Percentiles rank a stretch among this genome's conserved stretches.
phyloP scores from a whole-genome alignment of 2,329 filamentous ascomycete species.

The Orbilia ellipsospora region DNA sequence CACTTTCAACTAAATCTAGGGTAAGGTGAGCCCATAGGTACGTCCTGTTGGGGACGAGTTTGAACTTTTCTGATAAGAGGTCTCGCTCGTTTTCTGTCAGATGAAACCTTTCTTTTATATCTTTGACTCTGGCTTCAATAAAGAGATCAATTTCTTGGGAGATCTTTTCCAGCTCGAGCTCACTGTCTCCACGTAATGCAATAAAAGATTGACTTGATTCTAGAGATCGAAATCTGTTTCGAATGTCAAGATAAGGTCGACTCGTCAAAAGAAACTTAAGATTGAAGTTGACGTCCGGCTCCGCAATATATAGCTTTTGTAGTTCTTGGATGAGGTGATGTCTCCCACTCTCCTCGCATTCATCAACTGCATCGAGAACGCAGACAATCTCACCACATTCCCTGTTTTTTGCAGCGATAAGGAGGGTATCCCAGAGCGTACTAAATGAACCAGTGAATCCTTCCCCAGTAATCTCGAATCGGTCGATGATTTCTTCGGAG shows the following conservation, averaged over 20 bases:
- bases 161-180: constrained; percentile 55
- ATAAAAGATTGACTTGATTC: not conserved
- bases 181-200: constrained; percentile 53
- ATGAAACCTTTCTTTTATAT: constrained; percentile 5
- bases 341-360: constrained; percentile 60
- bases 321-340: constrained; percentile 58
- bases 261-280: constrained; percentile 63
- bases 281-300: constrained; percentile 14
- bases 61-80: constrained; percentile 1
- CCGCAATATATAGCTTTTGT: constrained; percentile 57
- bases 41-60: constrained; percentile 14
- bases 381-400: constrained; percentile 60
- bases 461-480: constrained; percentile 10
- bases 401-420: not conserved
- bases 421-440: constrained; percentile 30
- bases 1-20: constrained; percentile 13
- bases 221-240: constrained; percentile 43
- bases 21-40: constrained; percentile 30
- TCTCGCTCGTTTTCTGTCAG: not conserved
- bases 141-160: constrained; percentile 57
- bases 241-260: constrained; percentile 60
- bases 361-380: constrained; percentile 64
- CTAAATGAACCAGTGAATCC: constrained; percentile 3
- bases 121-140: constrained; percentile 31
- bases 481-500: constrained; percentile 2